Conservation (phyloP, 176 grass and related monocot genomes). For the Guadua angustifolia region DNA sequence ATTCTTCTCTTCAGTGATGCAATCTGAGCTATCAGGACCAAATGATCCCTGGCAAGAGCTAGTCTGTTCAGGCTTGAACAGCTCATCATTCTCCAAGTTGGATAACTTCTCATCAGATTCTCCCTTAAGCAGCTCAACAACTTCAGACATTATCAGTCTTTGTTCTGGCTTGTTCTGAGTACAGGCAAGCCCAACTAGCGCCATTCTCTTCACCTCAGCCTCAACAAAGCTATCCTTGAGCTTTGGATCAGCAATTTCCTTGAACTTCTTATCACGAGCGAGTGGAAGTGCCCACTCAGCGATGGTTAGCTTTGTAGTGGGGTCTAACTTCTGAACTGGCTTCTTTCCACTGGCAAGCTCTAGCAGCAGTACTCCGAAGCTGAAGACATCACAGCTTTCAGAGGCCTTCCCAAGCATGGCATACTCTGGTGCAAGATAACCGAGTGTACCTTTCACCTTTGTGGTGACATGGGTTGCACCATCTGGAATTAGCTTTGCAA, state of each 20-base stretch:
- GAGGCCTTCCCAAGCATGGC: conserved; percentile 88
- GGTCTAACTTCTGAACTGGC: conserved; percentile 72
- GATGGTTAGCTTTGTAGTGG: conserved; percentile 58
- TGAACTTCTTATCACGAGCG: conserved; percentile 58
- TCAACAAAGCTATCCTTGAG: conserved; percentile 59
- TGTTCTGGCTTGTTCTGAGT: conserved; percentile 61
- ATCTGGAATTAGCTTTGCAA: conserved; percentile 87
- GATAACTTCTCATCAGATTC: conserved; percentile 72
- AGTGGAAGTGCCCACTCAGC: conserved; percentile 77
- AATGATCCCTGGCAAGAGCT: conserved; percentile 35
- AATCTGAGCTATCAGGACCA: conserved; percentile 40
- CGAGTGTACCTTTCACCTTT: conserved; percentile 90
- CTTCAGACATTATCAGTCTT: conserved; percentile 81
- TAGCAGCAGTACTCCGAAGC: conserved; percentile 76
- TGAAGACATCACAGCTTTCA: conserved; percentile 85
- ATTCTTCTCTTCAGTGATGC: conserved; percentile 58
- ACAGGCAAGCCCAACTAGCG: conserved; percentile 72
- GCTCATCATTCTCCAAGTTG: conserved; percentile 63
- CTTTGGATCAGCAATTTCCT: conserved; percentile 76
- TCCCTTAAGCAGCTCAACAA: conserved; percentile 72
- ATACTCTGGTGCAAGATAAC: conserved; percentile 92
- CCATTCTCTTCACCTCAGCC: conserved; percentile 70
- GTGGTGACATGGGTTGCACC: conserved; percentile 91
- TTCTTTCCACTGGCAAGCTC: conserved; percentile 81
- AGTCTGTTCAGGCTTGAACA: conserved; percentile 56